Base-by-base conservation (phyloP, 345 rosid species). In the Dimocarpus longan region DNA sequence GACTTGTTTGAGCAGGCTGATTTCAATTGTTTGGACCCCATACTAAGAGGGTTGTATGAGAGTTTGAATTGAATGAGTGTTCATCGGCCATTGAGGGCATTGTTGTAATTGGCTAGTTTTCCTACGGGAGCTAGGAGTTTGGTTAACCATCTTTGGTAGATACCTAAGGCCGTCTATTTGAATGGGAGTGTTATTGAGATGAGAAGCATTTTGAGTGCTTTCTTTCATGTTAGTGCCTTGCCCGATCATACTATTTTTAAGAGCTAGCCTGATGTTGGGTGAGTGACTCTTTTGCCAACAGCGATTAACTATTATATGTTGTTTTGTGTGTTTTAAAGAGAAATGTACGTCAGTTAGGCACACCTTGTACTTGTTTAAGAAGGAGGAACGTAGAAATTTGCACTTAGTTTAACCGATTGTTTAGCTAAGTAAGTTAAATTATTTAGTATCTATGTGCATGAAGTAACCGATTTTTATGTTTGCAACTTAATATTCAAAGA, bases 181-280 rank as follows among this genome's bases (percentile, higher is more conserved):
- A 94, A 94, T 72, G 99, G 99, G 26, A 85, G 99, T 66, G 99
- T 88, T 56, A 93, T 91, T 44, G 99, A 96, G 88, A 86, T 96
- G 95, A 94, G 98, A 0, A 96, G 99, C 82, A 91, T 96, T 85
- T 83, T 96, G 73, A 98, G 99, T 4, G 97, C 99, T 26, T 94
- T 94, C 82, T 91, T 96, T 75, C 98, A 93, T 81, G 92, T 94
- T n/a, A 96, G 99, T 72, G 95, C 98, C 10, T 77, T 93, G 28
- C 97, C 94, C 8, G 99, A 96, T 88, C 86, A 86, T 28, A 70
- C 89, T 39, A 89, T 88, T 70, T 96, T 96, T 85, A 93, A 93
- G 93, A 90, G 92, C 88, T 93, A 89, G 78, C 99, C 98, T 39
- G 99, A 96, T 85, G 95, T 96, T 71, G 98, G 97, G 99, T 94